Percentiles rank a stretch among this genome's conserved stretches.
Evolutionary conservation across 2,329 filamentous ascomycete genomes (phyloP).

Genomic region (Calonectria hongkongensis): DNA sequence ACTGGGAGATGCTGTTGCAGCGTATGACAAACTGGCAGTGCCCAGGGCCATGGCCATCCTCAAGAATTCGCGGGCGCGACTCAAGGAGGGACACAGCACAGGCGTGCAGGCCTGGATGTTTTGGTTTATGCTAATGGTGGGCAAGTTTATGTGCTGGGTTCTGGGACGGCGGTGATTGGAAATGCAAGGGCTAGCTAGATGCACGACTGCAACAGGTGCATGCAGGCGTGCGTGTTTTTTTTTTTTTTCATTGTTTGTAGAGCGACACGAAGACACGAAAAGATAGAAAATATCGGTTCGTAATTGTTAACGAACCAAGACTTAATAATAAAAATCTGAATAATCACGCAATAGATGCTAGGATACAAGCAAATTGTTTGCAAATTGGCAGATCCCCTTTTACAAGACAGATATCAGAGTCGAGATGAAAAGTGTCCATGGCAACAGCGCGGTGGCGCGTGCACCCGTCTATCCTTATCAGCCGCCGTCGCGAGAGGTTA

Average conservation of each 20-base stretch:
- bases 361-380: not conserved
- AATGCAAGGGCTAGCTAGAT: not conserved
- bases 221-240: not conserved
- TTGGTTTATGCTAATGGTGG: constrained; percentile 45
- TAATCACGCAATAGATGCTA: not conserved
- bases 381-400: constrained; percentile 9
- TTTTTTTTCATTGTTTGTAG: constrained; percentile 8
- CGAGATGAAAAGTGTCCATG: constrained; percentile 11
- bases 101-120: constrained; percentile 51
- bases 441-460: constrained; percentile 24
- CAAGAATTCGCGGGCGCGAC: constrained; percentile 47
- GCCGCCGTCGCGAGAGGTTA: constrained; percentile 14
- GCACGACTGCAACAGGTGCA: not conserved
- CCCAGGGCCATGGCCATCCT: constrained; percentile 58
- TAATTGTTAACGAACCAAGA: not conserved
- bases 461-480: constrained; percentile 21
- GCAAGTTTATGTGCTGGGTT: constrained; percentile 49
- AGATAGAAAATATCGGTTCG: not conserved
- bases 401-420: constrained; percentile 6
- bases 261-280: constrained; percentile 6
- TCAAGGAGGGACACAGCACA: constrained; percentile 52
- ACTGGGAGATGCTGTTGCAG: constrained; percentile 54
- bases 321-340: not conserved
- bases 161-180: constrained; percentile 35
- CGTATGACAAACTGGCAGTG: constrained; percentile 61